phyloP scores from a whole-genome alignment of 257 asterid genomes.

The Lantana camara region DNA sequence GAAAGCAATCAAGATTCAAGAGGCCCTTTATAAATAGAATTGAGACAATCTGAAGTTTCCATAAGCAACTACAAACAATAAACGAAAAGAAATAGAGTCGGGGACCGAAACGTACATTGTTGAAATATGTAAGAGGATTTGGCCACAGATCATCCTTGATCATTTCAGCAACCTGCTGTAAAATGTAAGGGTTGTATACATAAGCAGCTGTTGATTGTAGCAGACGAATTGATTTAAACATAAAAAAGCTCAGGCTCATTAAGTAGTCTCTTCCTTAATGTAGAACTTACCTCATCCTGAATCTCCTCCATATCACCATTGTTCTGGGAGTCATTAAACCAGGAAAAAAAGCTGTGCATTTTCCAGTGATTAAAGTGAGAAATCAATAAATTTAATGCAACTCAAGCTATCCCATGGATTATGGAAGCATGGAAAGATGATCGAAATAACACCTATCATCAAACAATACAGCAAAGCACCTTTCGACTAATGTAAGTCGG shows the following conservation, averaged over 20 bases:
- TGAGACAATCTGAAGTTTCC: conserved; percentile 7
- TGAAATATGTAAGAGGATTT: conserved; percentile 63
- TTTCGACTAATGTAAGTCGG: neutral
- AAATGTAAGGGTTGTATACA: neutral
- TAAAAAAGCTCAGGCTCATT: conserved; percentile 13
- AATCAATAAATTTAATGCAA: neutral
- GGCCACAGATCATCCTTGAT: conserved; percentile 82
- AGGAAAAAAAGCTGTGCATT: conserved; percentile 86
- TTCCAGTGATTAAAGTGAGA: conserved; percentile 26
- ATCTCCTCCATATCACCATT: conserved; percentile 70
- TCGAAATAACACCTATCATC: neutral
- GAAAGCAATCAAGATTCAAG: neutral
- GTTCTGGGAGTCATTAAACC: conserved; percentile 68
- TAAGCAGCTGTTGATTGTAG: neutral
- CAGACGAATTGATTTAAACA: neutral
- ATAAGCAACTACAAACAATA: neutral
- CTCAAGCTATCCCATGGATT: conserved; percentile 16
- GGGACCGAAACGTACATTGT: conserved; percentile 41
- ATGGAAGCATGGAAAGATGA: neutral
- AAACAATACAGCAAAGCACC: conserved; percentile 5
- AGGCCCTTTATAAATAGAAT: neutral
- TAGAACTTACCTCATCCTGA: conserved; percentile 75
- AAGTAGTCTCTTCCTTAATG: neutral
- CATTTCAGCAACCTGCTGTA: conserved; percentile 70
- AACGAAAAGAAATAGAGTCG: conserved; percentile 11